Evolutionary conservation across 2,329 filamentous ascomycete species (phyloP).

Genomic region (Penicillium sp.): DNA sequence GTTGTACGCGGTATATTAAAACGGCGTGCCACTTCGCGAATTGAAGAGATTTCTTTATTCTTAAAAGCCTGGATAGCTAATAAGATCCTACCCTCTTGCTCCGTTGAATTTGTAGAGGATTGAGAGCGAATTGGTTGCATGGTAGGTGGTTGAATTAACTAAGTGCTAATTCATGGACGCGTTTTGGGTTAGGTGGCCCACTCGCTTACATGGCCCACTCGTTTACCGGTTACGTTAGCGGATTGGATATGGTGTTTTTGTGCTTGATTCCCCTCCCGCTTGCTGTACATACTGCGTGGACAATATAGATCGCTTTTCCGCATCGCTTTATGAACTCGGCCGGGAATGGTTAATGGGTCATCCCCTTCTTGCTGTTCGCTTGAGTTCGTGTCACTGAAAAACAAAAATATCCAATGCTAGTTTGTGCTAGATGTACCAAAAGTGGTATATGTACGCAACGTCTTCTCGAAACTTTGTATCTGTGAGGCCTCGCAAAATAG

Average conservation of each 20-base stretch:
- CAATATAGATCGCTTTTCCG: slow-evolving; percentile 16
- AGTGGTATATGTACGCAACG: slow-evolving; percentile 25
- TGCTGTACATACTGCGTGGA: slow-evolving; percentile 16
- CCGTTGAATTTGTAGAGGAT: too few species aligned
- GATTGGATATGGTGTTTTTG: slow-evolving; percentile 8
- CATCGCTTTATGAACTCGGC: not conserved
- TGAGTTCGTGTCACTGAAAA: not conserved
- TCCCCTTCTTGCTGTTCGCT: not conserved
- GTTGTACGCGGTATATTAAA: too few species aligned
- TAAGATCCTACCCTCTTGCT: too few species aligned
- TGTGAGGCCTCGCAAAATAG: not conserved
- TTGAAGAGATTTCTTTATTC: too few species aligned
- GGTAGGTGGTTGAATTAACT: too few species aligned
- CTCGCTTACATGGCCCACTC: too few species aligned
- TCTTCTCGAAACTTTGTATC: not conserved
- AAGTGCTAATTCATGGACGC: too few species aligned
- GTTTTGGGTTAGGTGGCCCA: too few species aligned
- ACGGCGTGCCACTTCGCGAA: too few species aligned
- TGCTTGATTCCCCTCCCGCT: slow-evolving; percentile 11
- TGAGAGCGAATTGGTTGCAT: too few species aligned
- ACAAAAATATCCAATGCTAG: slow-evolving; percentile 11
- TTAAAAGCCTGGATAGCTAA: too few species aligned
- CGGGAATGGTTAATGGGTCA: not conserved
- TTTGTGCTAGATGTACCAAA: slow-evolving; percentile 21
- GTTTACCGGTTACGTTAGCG: too few species aligned